Conservation (phyloP, 163 green algal species). For the Chlamydomonas reinhardtii region DNA sequence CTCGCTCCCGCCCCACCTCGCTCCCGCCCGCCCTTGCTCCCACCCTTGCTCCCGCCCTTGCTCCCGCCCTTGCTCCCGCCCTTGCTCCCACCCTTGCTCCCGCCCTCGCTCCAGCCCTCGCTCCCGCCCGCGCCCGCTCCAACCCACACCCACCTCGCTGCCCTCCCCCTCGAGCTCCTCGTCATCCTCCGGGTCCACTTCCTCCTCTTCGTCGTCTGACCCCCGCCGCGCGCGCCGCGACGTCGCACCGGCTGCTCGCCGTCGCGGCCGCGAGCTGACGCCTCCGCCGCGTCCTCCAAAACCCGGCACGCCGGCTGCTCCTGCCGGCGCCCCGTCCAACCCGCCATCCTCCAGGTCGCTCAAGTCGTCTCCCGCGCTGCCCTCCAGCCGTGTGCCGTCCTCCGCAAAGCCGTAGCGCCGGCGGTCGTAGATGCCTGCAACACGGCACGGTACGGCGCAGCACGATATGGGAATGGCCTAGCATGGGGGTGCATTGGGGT, state of each 20-base stretch:
- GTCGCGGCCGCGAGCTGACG: background rate
- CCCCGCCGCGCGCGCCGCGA: background rate
- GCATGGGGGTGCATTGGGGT: too few species aligned
- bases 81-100: too few species aligned
- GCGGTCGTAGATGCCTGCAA: constrained; percentile 61
- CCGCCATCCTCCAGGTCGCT: background rate
- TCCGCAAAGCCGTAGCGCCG: constrained; percentile 50
- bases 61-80: too few species aligned
- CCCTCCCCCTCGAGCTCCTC: constrained; percentile 12
- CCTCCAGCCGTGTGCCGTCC: background rate
- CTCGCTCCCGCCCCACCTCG: too few species aligned
- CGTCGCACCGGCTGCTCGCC: background rate
- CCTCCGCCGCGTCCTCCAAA: background rate
- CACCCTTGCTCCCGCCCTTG: too few species aligned
- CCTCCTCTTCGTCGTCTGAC: background rate
- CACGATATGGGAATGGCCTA: too few species aligned
- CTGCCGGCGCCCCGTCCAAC: background rate
- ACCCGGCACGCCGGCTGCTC: background rate
- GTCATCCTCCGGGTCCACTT: constrained; percentile 18
- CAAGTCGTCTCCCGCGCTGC: background rate
- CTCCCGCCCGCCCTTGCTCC: too few species aligned
- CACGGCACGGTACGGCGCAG: too few species aligned
- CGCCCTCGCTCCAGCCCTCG: too few species aligned
- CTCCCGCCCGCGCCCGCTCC: too few species aligned
- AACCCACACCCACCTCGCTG: background rate